A percentile compares a stretch with the other conserved stretches of the same genome.
Evolutionary conservation across 495 filamentous ascomycete species (phyloP).

Genomic region (Podospora pseudopauciseta): DNA sequence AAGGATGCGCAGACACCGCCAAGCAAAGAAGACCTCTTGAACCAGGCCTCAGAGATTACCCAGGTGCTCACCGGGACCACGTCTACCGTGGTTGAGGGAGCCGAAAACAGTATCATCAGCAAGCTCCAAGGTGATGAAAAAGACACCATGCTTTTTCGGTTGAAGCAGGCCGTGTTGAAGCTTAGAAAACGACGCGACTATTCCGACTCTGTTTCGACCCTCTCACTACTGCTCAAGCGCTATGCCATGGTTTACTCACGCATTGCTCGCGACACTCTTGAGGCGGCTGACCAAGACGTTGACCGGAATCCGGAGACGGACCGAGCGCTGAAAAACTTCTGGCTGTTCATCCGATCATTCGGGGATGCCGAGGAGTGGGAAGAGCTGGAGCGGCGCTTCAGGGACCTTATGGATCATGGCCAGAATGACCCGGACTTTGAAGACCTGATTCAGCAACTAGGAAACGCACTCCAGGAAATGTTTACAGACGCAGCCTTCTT

Average conservation of each 20-base stretch:
- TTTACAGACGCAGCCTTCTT: constrained; percentile 85
- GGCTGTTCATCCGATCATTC: constrained; percentile 72
- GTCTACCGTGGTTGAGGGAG: constrained; percentile 60
- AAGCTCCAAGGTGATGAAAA: constrained; percentile 67
- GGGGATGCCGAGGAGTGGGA: constrained; percentile 75
- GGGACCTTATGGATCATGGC: constrained; percentile 67
- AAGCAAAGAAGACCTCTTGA: constrained; percentile 56
- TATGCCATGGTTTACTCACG: constrained; percentile 76
- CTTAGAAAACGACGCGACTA: constrained; percentile 77
- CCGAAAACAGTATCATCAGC: constrained; percentile 61
- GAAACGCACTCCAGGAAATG: constrained; percentile 70
- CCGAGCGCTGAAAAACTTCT: constrained; percentile 70
- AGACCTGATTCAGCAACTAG: constrained; percentile 64
- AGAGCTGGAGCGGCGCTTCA: constrained; percentile 59
- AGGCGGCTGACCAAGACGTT: constrained; percentile 63
- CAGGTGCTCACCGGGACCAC: constrained; percentile 61
- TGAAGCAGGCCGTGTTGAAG: constrained; percentile 72
- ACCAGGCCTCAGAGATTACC: constrained; percentile 60
- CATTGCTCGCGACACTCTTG: constrained; percentile 59
- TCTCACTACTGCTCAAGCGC: constrained; percentile 69
- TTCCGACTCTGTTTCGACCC: constrained; percentile 74
- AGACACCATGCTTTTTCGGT: constrained; percentile 65
- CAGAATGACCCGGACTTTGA: constrained; percentile 83
- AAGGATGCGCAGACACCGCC: constrained; percentile 51
- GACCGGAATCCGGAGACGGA: constrained; percentile 71